Evolutionary conservation across 805 yeast genomes (phyloP), one percentile per base, ranked within the genome.

Genomic region (Naumovozyma baii): DNA sequence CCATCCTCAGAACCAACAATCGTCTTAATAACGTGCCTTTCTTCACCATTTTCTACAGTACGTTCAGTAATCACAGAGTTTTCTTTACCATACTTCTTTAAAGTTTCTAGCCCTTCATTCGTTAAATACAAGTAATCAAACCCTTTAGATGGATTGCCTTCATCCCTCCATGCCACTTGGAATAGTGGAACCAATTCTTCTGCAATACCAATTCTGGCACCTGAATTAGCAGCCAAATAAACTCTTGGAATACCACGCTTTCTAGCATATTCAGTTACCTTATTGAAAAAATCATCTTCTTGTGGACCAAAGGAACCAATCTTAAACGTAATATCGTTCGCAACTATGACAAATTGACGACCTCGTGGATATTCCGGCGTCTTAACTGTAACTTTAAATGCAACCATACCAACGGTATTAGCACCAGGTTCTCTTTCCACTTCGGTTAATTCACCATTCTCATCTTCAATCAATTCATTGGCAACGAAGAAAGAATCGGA

Each of bases 271-370:
- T 87, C 94, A 28, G 98, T 92, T 48, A 88, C 95, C 60, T 81
- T 79, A 70, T 84, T 76, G 74, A 92, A 92, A 70, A 80, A 92
- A 41, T 69, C 72, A 67, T 92, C 98, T 68, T 92, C 99, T 54
- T 74, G 80, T 18, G 98, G 98, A 55, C 98, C 98, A 56, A 92
- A 92, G 0, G 98, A 94, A 65, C 99, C 99, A 66, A 92, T 90
- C 77, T 87, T 88, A 73, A 73, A 92, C 33, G 98, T 92, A 57
- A 92, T 92, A 63, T 92, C 99, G 59, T 92, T 92, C 35, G 99
- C 97, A 60, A 92, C 83, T 54, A 92, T 74, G 46, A 90, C 74
- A 57, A 92, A 77, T 65, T 83, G 83, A 69, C 99, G 88, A 42
- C 99, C 99, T 51, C 81, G 74, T 50, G 99, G 97, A 63, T 84